Evolutionary conservation across 225 moss, liverwort and hornwort genomes (phyloP).

Genomic region (Pseudoscleropodium purum): DNA sequence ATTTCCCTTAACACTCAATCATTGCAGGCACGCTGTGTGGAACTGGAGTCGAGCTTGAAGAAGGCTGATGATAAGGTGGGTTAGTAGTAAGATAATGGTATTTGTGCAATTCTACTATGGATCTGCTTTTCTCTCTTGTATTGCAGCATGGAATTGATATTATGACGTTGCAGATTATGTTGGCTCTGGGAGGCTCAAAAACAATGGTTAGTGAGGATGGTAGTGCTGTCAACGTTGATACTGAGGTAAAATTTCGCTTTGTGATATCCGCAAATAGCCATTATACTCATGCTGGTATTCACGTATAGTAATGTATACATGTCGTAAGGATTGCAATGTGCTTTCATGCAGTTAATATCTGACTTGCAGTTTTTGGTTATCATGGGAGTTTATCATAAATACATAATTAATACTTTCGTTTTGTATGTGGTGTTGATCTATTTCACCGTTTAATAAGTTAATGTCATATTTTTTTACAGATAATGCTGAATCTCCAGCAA

Average conservation of each 20-base stretch:
- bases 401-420: neutral
- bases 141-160: neutral
- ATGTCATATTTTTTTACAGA: constrained; percentile 13
- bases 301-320: neutral
- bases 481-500: constrained; percentile 74
- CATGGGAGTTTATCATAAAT: neutral
- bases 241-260: constrained; percentile 36
- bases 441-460: neutral
- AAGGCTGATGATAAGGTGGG: constrained; percentile 81
- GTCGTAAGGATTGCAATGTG: neutral
- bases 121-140: neutral
- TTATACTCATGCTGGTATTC: neutral
- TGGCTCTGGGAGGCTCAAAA: constrained; percentile 76
- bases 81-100: neutral
- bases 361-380: neutral
- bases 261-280: neutral
- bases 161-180: constrained; percentile 37
- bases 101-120: neutral
- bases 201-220: constrained; percentile 36
- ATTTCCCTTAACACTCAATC: neutral
- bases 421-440: neutral
- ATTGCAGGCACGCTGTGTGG: constrained; percentile 63
- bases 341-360: neutral
- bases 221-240: constrained; percentile 57
- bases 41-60: constrained; percentile 71